Conservation (phyloP, 192 early-diverging fungal genomes). For the Neocallimastix lanati region DNA sequence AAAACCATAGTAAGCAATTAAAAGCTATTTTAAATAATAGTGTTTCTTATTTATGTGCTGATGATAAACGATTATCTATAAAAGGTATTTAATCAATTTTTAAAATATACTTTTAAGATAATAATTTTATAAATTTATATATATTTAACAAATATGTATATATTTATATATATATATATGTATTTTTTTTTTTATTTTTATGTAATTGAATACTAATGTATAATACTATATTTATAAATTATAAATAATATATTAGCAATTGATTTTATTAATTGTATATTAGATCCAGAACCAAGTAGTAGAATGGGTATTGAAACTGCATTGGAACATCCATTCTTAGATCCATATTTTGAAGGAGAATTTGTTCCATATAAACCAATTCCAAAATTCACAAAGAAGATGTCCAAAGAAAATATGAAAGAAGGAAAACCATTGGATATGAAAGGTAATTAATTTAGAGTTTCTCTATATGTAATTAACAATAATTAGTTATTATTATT, state of each 20-base stretch:
- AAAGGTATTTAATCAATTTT: background rate
- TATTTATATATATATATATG: too few species aligned
- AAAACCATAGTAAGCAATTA: background rate
- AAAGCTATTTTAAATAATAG: background rate
- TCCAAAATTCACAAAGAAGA: background rate
- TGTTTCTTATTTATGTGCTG: background rate
- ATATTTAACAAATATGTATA: too few species aligned
- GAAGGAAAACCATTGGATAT: background rate
- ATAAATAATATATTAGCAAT: background rate
- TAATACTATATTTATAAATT: too few species aligned
- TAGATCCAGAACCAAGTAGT: background rate
- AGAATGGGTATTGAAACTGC: background rate
- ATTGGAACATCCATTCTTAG: background rate
- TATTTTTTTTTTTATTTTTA: too few species aligned
- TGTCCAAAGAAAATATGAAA: background rate
- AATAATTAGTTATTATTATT: too few species aligned
- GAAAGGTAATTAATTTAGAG: too few species aligned
- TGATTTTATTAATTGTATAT: background rate
- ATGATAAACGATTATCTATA: background rate
- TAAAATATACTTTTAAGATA: too few species aligned
- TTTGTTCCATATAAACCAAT: background rate
- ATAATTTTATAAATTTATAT: too few species aligned
- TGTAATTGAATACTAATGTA: too few species aligned
- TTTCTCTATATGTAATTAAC: too few species aligned
- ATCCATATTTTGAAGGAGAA: background rate